Conservation (phyloP, 257 asterid species). For the Penstemon davidsonii region DNA sequence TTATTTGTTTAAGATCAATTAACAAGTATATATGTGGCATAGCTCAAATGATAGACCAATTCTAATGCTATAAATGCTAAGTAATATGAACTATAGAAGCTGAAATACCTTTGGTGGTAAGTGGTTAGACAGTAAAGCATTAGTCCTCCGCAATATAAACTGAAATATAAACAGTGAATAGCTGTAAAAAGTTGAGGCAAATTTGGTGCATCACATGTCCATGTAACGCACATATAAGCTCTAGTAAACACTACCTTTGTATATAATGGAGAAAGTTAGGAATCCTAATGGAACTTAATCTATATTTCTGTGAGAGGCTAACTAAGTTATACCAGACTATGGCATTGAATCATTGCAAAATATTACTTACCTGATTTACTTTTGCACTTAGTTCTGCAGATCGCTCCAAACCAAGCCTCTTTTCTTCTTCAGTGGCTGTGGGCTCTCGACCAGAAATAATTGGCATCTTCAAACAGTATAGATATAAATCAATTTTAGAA, state of each 20-base stretch:
- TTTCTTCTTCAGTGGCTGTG: constrained; percentile 77
- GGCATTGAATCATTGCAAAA: constrained; percentile 20
- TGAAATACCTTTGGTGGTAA: constrained; percentile 92
- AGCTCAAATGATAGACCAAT: background rate
- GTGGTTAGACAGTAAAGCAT: constrained; percentile 90
- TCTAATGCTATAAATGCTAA: constrained; percentile 4
- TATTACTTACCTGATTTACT: constrained; percentile 75
- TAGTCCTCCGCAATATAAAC: constrained; percentile 97
- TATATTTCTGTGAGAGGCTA: constrained; percentile 14
- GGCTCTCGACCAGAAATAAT: constrained; percentile 96
- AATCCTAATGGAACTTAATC: constrained; percentile 23
- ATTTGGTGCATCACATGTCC: constrained; percentile 22
- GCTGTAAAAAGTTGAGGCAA: constrained; percentile 27
- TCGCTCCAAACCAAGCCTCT: constrained; percentile 79
- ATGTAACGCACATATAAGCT: constrained; percentile 21
- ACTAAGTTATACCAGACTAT: constrained; percentile 14
- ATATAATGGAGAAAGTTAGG: constrained; percentile 22
- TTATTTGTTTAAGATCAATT: too few species aligned
- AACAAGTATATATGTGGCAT: background rate
- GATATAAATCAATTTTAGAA: constrained; percentile 26
- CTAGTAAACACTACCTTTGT: constrained; percentile 13
- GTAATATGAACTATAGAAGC: constrained; percentile 12
- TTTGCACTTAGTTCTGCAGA: constrained; percentile 83
- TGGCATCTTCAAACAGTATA: constrained; percentile 55
- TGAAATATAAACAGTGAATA: constrained; percentile 41